Conservation (phyloP, 306 rosid species). For the Castanea crenata region DNA sequence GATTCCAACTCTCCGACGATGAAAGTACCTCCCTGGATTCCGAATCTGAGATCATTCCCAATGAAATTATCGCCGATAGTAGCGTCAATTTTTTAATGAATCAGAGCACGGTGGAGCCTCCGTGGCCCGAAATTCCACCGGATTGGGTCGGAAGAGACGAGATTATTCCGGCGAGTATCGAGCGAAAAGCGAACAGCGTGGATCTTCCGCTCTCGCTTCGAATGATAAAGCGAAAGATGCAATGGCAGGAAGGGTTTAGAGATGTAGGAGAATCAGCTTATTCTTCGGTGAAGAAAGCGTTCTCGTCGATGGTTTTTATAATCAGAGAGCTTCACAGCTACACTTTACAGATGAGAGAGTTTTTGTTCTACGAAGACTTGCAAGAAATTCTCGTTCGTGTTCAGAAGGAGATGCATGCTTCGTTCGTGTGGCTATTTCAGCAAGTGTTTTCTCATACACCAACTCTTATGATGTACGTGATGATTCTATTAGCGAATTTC, state of each 20-base stretch:
- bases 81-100: slow-evolving; percentile 2
- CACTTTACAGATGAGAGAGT: slow-evolving; percentile 72
- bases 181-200: slow-evolving; percentile 78
- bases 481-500: slow-evolving; percentile 86
- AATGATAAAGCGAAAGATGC: slow-evolving; percentile 75
- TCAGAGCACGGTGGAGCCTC: slow-evolving; percentile 28
- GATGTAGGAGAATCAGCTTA: slow-evolving; percentile 70
- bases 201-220: slow-evolving; percentile 85
- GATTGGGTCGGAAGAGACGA: slow-evolving; percentile 51
- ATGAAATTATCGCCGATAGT: neutral
- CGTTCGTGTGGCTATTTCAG: slow-evolving; percentile 92
- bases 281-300: slow-evolving; percentile 76
- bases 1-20: slow-evolving; percentile 47
- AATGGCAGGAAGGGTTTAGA: slow-evolving; percentile 56
- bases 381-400: slow-evolving; percentile 71
- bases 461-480: slow-evolving; percentile 81
- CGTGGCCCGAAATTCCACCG: slow-evolving; percentile 46
- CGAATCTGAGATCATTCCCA: slow-evolving; percentile 15
- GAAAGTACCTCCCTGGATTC: slow-evolving; percentile 21
- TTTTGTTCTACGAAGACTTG: slow-evolving; percentile 64
- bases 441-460: slow-evolving; percentile 94
- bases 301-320: slow-evolving; percentile 89
- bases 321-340: slow-evolving; percentile 82
- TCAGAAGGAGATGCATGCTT: slow-evolving; percentile 84
- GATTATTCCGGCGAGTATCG: slow-evolving; percentile 55